phyloP scores from a whole-genome alignment of 2,329 filamentous ascomycete species.

The Fusarium humuli region DNA sequence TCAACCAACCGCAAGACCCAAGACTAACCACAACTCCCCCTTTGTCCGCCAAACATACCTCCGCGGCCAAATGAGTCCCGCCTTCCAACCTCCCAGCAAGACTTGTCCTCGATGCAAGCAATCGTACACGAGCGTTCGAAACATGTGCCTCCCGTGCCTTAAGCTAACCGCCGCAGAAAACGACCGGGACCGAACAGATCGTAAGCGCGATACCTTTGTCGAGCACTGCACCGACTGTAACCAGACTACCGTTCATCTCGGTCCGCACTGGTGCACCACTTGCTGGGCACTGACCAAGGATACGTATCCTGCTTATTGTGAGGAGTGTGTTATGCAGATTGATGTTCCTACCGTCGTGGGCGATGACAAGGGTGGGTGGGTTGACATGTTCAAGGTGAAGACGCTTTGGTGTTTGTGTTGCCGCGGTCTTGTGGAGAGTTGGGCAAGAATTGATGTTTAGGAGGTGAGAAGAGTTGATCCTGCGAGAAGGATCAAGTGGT shows the following conservation, averaged over 20 bases:
- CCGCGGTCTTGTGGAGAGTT: conserved; percentile 20
- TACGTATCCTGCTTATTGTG: conserved; percentile 20
- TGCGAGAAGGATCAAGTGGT: neutral
- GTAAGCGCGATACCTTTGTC: conserved; percentile 11
- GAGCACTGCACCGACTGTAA: conserved; percentile 9
- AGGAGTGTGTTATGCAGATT: conserved; percentile 12
- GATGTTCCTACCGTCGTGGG: conserved; percentile 21
- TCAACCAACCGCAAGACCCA: neutral
- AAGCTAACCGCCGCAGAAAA: neutral
- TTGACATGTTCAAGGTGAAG: conserved; percentile 33
- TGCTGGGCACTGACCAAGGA: conserved; percentile 8
- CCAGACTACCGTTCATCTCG: conserved; percentile 31
- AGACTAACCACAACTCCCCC: neutral
- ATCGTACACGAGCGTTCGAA: neutral
- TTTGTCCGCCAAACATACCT: conserved; percentile 20
- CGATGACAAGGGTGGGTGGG: conserved; percentile 18
- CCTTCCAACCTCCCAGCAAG: conserved; percentile 4
- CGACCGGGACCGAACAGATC: neutral
- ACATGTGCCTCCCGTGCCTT: conserved; percentile 22
- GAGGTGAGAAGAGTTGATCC: neutral
- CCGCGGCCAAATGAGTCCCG: conserved; percentile 21
- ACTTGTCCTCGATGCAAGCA: conserved; percentile 17
- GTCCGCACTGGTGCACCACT: conserved; percentile 33
- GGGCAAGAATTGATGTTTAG: conserved; percentile 4
- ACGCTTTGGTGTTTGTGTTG: conserved; percentile 40